phyloP scores from a whole-genome alignment of 2,329 filamentous ascomycete species.

The Leptosphaerulina australis region DNA sequence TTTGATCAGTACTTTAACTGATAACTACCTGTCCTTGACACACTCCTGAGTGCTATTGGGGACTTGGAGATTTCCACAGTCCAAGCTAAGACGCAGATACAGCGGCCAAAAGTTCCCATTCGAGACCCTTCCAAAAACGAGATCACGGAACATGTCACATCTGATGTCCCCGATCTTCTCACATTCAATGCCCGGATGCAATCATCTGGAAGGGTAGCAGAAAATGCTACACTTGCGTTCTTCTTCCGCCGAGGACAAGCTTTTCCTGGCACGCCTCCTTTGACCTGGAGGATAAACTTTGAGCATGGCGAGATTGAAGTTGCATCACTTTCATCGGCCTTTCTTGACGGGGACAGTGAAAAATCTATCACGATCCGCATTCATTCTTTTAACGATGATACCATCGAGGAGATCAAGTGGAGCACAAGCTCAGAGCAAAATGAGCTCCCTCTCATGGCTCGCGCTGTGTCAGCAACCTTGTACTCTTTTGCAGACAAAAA shows the following conservation, averaged over 20 bases:
- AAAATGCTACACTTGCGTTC: constrained; percentile 18
- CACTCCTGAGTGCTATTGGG: constrained; percentile 27
- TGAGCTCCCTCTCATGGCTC: constrained; percentile 30
- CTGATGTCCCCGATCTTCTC: constrained; percentile 56
- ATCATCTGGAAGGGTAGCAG: constrained; percentile 3
- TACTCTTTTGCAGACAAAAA: constrained; percentile 32
- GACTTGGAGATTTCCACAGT: constrained; percentile 19
- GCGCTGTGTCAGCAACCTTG: constrained; percentile 25
- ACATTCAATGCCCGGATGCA: constrained; percentile 45
- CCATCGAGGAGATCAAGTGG: constrained; percentile 54
- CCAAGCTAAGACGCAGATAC: constrained; percentile 23
- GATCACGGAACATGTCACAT: constrained; percentile 21
- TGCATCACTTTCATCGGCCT: constrained; percentile 14
- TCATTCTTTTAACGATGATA: constrained; percentile 56
- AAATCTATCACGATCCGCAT: constrained; percentile 55
- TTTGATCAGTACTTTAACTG: neutral
- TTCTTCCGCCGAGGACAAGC: constrained; percentile 26
- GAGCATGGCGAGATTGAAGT: constrained; percentile 26
- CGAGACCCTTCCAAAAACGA: constrained; percentile 9
- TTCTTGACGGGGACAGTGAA: constrained; percentile 30
- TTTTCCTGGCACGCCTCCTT: constrained; percentile 23
- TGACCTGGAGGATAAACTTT: constrained; percentile 25
- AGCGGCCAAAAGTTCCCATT: constrained; percentile 15
- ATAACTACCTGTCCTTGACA: constrained; percentile 20
- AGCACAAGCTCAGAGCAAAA: constrained; percentile 50